Conservation (phyloP, 495 filamentous ascomycete species). For the Friedmanniomyces simplex region DNA sequence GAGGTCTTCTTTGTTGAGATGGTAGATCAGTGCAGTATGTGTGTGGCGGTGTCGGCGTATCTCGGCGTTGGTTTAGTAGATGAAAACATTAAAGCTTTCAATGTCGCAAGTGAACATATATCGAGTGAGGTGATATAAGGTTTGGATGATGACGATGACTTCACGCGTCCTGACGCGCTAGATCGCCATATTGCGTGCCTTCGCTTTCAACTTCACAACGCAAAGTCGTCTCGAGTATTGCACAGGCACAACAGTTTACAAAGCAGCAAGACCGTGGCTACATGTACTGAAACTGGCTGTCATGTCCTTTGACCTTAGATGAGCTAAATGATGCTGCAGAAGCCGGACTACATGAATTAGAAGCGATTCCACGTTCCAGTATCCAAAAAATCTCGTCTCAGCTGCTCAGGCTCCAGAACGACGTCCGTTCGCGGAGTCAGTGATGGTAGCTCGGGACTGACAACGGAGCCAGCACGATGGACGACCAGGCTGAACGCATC, state of each 20-base stretch:
- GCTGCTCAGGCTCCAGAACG: no score
- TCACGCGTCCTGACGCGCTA: background rate
- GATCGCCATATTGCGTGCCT: background rate
- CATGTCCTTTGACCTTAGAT: no score
- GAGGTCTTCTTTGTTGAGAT: background rate
- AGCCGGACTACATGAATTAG: no score
- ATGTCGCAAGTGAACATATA: background rate
- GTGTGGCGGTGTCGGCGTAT: background rate
- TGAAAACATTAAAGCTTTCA: no score
- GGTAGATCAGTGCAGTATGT: background rate
- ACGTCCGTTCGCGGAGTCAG: no score
- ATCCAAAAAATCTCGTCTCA: no score
- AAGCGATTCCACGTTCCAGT: no score
- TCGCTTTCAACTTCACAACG: background rate
- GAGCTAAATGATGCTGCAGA: no score
- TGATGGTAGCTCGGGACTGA: background rate
- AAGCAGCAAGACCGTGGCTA: no score
- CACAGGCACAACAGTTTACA: no score
- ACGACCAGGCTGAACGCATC: constrained; percentile 13
- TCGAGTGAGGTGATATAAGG: background rate
- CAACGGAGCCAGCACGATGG: background rate
- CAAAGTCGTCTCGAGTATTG: no score
- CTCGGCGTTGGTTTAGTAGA: constrained; percentile 1
- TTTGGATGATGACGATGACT: background rate
- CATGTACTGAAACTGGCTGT: no score